Evolutionary conservation across 2,329 filamentous ascomycete species (phyloP), one percentile per base, ranked within the genome.

Genomic region (Fusarium caatingaense): DNA sequence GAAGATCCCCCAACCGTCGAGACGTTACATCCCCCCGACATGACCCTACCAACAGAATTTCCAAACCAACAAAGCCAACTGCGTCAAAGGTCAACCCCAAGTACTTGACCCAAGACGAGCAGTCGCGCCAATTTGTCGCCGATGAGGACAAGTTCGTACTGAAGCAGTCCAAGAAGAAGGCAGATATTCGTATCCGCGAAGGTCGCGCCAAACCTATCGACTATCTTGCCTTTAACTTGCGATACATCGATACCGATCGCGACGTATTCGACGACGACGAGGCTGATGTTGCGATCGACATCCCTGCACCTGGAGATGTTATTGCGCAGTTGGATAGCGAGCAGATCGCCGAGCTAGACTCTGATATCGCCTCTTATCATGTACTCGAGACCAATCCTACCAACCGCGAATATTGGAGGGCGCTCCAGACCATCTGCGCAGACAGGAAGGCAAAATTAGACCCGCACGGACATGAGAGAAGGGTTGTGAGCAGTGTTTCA

Each of bases 161-260:
- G 76, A 94, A 94, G 80, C 96, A 99, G 82, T 92, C 95, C 48
- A 99, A 98, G 86, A 98, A 97, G 84, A 98, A 98, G 84, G 95
- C 96, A 44, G 93, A 94, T 71, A 97, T 99, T 73, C 91, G 96
- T 42, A 94, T 98, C 47, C 93, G 94, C 73, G 94, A 97, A 80
- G 92, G 92, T 13, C 89, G 97, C 72, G 94, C 95, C 59, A 94
- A 93, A 77, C 92, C 95, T 12, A 95, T 98, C 76, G 96, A 99
- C 82, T 94, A 93, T 85, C 87, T 99, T 47, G 93, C 94, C 2
- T 96, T 98, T 76, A 97, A 93, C 65, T 83, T 99, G 68, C 91
- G 93, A 71, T 93, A 95, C 68, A 91, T 98, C 71, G 96, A 99
- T 78, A 86, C 90, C 30, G 93, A 94, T 50, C 90, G 92, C 74